phyloP scores from a whole-genome alignment of 495 filamentous ascomycete genomes.

The Penicillium silybi region DNA sequence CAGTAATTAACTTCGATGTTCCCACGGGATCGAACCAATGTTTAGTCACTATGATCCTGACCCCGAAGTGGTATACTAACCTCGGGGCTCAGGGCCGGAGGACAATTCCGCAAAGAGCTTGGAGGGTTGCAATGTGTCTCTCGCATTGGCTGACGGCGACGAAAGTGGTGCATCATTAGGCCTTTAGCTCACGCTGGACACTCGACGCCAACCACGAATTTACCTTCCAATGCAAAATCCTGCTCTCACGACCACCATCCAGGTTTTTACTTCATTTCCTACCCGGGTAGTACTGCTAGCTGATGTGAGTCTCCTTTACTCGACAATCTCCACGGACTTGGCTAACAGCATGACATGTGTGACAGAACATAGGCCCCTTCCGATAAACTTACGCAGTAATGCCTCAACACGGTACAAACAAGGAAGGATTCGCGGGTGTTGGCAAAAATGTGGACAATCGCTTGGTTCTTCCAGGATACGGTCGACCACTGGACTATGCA shows the following conservation, averaged over 20 bases:
- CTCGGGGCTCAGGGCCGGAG: conserved; percentile 4
- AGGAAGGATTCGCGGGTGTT: neutral
- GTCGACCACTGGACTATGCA: conserved; percentile 35
- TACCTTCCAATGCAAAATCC: neutral
- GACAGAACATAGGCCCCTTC: neutral
- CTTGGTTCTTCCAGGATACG: conserved; percentile 38
- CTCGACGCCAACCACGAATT: neutral
- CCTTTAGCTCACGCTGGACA: conserved; percentile 5
- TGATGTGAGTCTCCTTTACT: neutral
- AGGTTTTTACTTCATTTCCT: neutral
- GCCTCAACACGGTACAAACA: conserved; percentile 18
- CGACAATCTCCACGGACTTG: neutral
- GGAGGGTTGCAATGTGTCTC: neutral
- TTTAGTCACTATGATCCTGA: conserved; percentile 6
- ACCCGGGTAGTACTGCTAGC: neutral
- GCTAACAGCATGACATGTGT: neutral
- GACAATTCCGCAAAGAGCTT: conserved; percentile 9
- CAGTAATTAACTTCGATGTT: neutral
- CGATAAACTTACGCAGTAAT: conserved; percentile 5
- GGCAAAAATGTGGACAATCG: conserved; percentile 11
- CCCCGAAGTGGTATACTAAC: neutral
- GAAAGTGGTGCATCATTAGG: conserved; percentile 24
- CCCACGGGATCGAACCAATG: neutral
- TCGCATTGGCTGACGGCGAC: neutral
- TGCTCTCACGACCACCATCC: neutral